These are phyloP conservation scores for Xylaria sp. DNA, from an alignment of 2,329 filamentous ascomycete species.

Conservation along the genomic window DNA sequence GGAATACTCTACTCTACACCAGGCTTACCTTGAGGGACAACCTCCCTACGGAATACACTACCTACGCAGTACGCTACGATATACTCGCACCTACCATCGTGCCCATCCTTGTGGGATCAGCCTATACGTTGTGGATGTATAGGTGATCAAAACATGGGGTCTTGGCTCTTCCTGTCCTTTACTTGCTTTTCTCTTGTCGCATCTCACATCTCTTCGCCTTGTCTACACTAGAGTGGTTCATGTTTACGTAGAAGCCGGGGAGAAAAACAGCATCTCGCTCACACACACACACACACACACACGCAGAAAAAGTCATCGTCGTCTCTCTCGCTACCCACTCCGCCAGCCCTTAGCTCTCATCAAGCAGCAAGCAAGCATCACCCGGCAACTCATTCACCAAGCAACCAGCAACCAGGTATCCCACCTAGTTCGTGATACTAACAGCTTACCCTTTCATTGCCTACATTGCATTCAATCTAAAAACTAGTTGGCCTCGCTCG, in stretches of 20 bases:
- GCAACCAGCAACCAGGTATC: not conserved
- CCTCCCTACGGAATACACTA: not conserved
- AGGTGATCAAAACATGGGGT: constrained; percentile 11
- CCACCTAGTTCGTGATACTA: not conserved
- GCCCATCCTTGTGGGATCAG: constrained; percentile 12
- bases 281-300: too few relatives aligned
- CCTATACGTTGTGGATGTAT: not conserved
- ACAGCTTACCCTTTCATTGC: constrained; percentile 9
- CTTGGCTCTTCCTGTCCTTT: constrained; percentile 3
- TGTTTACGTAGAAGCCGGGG: constrained; percentile 11
- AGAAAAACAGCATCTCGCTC: constrained; percentile 5
- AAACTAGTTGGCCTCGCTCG: not conserved
- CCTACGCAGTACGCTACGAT: not conserved
- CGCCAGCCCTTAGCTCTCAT: not conserved
- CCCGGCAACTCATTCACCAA: not conserved
- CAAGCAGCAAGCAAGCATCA: too few relatives aligned
- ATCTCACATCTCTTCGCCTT: not conserved
- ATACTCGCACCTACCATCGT: not conserved
- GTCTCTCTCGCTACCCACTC: constrained; percentile 2
- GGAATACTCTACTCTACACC: not conserved
- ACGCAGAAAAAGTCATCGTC: constrained; percentile 1
- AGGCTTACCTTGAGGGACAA: too few relatives aligned
- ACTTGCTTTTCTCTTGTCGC: constrained; percentile 10
- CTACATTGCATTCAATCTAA: constrained; percentile 1
- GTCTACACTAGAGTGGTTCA: not conserved